A percentile compares a stretch with the other conserved stretches of the same genome.
phyloP scores from a whole-genome alignment of 1,139 yeast species.

The Suhomyces bolitotheri region DNA sequence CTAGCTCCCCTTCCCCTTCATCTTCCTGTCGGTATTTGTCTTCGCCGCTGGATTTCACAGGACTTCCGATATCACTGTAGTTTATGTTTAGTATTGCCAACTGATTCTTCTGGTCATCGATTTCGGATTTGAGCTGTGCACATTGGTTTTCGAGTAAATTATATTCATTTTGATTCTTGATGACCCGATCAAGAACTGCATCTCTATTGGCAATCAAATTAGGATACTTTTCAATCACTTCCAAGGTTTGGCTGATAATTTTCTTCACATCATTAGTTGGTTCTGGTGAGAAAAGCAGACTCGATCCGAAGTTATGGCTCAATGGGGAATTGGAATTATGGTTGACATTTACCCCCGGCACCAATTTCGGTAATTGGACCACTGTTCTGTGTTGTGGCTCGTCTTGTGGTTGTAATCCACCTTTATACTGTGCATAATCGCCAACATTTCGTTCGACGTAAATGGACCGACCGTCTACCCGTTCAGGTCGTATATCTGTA shows the following conservation, averaged over 20 bases:
- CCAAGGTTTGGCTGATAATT: constrained; percentile 23
- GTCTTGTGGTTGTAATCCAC: constrained; percentile 7
- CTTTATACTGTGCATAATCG: constrained; percentile 19
- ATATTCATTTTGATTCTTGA: constrained; percentile 24
- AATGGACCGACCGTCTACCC: constrained; percentile 41
- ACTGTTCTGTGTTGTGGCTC: constrained; percentile 17
- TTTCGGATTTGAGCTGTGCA: constrained; percentile 26
- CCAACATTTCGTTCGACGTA: constrained; percentile 27
- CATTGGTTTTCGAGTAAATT: constrained; percentile 27
- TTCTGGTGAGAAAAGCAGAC: constrained; percentile 4
- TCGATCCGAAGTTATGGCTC: not conserved
- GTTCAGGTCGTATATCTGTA: constrained; percentile 27
- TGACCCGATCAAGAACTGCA: constrained; percentile 23
- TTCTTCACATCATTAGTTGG: constrained; percentile 18
- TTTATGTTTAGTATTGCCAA: constrained; percentile 30
- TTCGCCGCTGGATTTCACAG: constrained; percentile 19
- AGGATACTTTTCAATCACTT: constrained; percentile 31
- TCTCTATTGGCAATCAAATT: constrained; percentile 28
- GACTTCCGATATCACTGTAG: constrained; percentile 26
- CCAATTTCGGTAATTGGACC: constrained; percentile 17
- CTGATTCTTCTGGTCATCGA: constrained; percentile 31
- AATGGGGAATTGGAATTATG: constrained; percentile 4
- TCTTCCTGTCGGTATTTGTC: constrained; percentile 19
- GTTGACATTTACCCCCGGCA: not conserved
- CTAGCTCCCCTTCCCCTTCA: constrained; percentile 32